Evolutionary conservation across 176 grass and related monocot genomes (phyloP).

Genomic region (Cenchrus purpureus): DNA sequence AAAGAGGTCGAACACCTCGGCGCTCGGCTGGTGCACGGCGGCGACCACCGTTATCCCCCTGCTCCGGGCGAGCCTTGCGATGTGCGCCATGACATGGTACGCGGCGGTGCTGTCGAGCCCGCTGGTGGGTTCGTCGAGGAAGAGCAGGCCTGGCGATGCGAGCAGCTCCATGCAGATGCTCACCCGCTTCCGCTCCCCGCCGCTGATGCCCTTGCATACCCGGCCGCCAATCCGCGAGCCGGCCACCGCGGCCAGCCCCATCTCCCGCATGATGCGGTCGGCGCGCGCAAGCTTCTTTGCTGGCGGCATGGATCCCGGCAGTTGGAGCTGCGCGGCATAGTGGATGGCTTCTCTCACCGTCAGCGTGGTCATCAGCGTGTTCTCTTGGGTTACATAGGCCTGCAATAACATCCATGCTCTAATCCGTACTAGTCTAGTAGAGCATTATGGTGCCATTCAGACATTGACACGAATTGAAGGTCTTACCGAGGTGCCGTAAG

Average conservation of each 20-base stretch:
- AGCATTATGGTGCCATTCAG: no score
- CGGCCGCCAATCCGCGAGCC: not conserved
- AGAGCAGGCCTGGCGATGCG: slow-evolving; percentile 55
- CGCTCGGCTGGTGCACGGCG: not conserved
- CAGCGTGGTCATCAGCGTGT: not conserved
- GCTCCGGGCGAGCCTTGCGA: not conserved
- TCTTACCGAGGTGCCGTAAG: not conserved
- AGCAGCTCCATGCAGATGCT: not conserved
- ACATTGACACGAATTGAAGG: no score
- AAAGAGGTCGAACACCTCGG: not conserved
- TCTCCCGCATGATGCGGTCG: not conserved
- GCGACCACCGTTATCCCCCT: not conserved
- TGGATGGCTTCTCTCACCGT: not conserved
- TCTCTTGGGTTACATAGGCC: not conserved
- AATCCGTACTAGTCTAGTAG: not conserved
- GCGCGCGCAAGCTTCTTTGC: not conserved
- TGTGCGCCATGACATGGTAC: not conserved
- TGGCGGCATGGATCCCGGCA: not conserved
- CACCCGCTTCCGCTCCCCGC: not conserved
- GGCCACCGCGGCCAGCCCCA: not conserved
- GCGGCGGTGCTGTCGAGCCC: slow-evolving; percentile 74
- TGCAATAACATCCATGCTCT: not conserved
- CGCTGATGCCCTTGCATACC: not conserved
- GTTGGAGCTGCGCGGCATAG: not conserved
- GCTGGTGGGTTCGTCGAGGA: slow-evolving; percentile 99